These are phyloP conservation scores for Tetracladium marchalianum DNA, from an alignment of 495 filamentous ascomycete species.

Conservation along the genomic window DNA sequence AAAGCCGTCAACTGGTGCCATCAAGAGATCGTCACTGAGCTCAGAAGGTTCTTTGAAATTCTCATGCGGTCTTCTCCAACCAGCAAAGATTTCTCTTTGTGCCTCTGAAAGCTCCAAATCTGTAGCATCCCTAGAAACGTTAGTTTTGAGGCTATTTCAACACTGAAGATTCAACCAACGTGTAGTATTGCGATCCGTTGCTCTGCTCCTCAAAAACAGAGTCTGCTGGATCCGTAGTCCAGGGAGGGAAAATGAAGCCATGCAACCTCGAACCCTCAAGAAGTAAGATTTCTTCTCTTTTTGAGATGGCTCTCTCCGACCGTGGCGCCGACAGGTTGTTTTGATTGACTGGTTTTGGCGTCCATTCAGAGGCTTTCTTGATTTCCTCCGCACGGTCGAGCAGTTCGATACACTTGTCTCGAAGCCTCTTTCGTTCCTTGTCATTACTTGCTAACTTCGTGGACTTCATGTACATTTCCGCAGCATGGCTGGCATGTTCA, in stretches of 20 bases:
- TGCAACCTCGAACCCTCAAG: conserved; percentile 69
- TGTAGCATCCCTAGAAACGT: conserved; percentile 48
- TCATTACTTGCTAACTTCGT: conserved; percentile 38
- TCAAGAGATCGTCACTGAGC: conserved; percentile 26
- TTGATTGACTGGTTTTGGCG: conserved; percentile 11
- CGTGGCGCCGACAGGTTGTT: conserved; percentile 31
- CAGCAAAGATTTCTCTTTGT: conserved; percentile 62
- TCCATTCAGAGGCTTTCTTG: conserved; percentile 35
- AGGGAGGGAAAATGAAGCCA: conserved; percentile 72
- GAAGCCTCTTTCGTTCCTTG: conserved; percentile 48
- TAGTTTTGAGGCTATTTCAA: not conserved
- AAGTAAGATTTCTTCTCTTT: conserved; percentile 68
- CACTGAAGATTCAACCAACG: conserved; percentile 13
- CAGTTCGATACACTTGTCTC: conserved; percentile 54
- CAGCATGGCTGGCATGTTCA: conserved; percentile 59
- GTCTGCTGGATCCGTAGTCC: conserved; percentile 48
- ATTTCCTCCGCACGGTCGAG: conserved; percentile 62
- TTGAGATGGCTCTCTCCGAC: conserved; percentile 54
- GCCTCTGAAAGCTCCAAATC: conserved; percentile 58
- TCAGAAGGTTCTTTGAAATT: conserved; percentile 18
- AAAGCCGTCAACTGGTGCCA: conserved; percentile 41
- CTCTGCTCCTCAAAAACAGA: conserved; percentile 13
- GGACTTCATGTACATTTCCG: conserved; percentile 71
- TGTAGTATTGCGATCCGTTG: conserved; percentile 16
- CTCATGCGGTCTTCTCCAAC: conserved; percentile 71